Base-by-base conservation (phyloP, 2,329 filamentous ascomycete genomes). In the Lojkania enalia region DNA sequence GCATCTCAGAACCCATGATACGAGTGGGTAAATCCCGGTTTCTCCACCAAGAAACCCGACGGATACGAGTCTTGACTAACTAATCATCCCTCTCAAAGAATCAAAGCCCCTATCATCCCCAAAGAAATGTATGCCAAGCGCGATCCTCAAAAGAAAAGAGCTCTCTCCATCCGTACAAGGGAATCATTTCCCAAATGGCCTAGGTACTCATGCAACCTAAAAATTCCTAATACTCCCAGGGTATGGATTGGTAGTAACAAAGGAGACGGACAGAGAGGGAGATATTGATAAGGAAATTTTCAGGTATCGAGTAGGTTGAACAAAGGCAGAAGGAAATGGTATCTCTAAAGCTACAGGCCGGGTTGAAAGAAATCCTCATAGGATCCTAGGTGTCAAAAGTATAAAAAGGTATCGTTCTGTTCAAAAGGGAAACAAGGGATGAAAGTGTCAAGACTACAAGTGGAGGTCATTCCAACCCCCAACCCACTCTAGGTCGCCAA, bases 401-500 rank as follows among this genome's bases (percentile, higher is more conserved):
- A 45, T 57, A 59, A 58, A 36, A 20, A 21, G 15, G 9, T 11
- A 16, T 33, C 23, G 23, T 12, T 12, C 30, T 9, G 6, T 9
- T 9, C 14, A 11, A 21, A 54, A 54, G n/a, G n/a, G n/a, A 55
- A 49, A 49, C 51, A 61, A 65, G 58, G 58, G 64, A 67, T 67
- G 57, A 60, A 58, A 61, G 61, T 44, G 65, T 68, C 66, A 68
- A 67, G 64, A 74, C 77, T 81, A 83, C 71, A 82, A 77, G 71
- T 83, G 80, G 70, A 82, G 77, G 68, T 84, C 84, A 71, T 88
- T 84, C 84, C 88, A 95, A 75, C 88, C 89, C 78, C 90, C 90
- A 84, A 96, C 89, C 86, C 92, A 95, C 83, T 95, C 90, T 77
- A 91, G 75, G 66, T 92, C 87, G 66, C 85, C 85, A 70, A 88